phyloP scores from a whole-genome alignment of 768 basidiomycete genomes.

The Leucocoprinus birnbaumii region DNA sequence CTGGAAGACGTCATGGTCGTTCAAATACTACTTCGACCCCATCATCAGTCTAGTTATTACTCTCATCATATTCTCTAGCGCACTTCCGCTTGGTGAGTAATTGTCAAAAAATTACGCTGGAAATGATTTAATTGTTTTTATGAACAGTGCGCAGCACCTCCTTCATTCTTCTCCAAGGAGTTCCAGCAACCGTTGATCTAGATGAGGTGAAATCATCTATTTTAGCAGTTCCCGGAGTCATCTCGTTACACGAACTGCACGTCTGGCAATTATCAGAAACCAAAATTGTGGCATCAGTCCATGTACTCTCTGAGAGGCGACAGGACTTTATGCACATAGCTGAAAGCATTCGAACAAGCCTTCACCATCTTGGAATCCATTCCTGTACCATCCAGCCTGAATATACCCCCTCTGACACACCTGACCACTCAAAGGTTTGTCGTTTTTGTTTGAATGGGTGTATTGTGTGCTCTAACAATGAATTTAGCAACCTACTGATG shows the following conservation, averaged over 20 bases:
- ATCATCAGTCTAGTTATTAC: conserved; percentile 93
- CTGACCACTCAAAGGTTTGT: conserved; percentile 29
- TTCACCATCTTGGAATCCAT: conserved; percentile 93
- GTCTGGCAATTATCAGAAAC: conserved; percentile 97
- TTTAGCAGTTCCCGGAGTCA: conserved; percentile 77
- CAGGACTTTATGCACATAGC: conserved; percentile 93
- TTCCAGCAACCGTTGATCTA: conserved; percentile 84
- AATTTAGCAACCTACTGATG: conserved; percentile 38
- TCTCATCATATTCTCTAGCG: conserved; percentile 93
- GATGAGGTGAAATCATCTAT: conserved; percentile 88
- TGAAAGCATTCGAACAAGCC: conserved; percentile 73
- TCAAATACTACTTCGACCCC: conserved; percentile 92
- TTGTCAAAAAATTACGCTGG: background rate
- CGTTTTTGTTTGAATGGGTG: background rate
- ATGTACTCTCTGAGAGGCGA: conserved; percentile 79
- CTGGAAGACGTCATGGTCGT: conserved; percentile 82
- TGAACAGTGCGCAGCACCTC: conserved; percentile 79
- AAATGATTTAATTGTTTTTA: background rate
- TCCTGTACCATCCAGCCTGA: conserved; percentile 95
- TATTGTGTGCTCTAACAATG: background rate
- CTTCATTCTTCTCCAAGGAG: conserved; percentile 93
- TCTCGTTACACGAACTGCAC: conserved; percentile 90
- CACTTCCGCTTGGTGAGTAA: conserved; percentile 78
- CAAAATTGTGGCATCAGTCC: conserved; percentile 94
- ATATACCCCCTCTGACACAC: conserved; percentile 42